phyloP scores from a whole-genome alignment of 129 eudicot genomes.

The Rutidosis leptorrhynchoides region DNA sequence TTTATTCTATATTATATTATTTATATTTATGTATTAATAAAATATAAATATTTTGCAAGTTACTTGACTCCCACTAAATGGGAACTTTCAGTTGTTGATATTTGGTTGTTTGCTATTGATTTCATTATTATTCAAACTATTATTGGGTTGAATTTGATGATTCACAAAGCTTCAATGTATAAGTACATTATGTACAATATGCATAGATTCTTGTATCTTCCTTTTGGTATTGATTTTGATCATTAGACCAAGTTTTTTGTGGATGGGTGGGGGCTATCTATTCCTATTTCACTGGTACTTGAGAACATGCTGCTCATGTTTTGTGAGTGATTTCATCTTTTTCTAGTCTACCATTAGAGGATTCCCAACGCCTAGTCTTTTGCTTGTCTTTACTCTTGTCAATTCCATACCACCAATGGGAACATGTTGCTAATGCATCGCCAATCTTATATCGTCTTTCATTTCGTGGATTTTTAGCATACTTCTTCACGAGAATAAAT shows the following conservation, averaged over 20 bases:
- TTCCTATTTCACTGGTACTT: neutral
- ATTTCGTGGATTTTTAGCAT: too few relatives aligned
- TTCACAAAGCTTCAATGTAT: neutral
- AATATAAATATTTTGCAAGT: neutral
- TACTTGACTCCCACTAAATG: slow-evolving; percentile 8
- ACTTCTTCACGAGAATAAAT: too few relatives aligned
- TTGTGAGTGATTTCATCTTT: neutral
- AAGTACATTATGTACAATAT: neutral
- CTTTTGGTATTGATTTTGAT: neutral
- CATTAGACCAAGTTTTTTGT: neutral
- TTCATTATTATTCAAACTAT: neutral
- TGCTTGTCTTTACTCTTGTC: too few relatives aligned
- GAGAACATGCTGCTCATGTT: neutral
- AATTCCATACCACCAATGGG: too few relatives aligned
- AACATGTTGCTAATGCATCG: too few relatives aligned
- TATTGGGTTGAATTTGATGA: neutral
- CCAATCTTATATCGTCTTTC: too few relatives aligned
- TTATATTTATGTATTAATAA: neutral
- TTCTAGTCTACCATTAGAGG: neutral
- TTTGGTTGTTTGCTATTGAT: neutral
- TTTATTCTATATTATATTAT: too few relatives aligned
- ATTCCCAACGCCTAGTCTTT: too few relatives aligned
- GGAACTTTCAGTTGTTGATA: neutral
- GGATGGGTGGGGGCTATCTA: neutral
- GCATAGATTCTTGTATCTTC: slow-evolving; percentile 12